phyloP scores from a whole-genome alignment of 2,329 filamentous ascomycete species.

The Ceratocystis harringtonii region DNA sequence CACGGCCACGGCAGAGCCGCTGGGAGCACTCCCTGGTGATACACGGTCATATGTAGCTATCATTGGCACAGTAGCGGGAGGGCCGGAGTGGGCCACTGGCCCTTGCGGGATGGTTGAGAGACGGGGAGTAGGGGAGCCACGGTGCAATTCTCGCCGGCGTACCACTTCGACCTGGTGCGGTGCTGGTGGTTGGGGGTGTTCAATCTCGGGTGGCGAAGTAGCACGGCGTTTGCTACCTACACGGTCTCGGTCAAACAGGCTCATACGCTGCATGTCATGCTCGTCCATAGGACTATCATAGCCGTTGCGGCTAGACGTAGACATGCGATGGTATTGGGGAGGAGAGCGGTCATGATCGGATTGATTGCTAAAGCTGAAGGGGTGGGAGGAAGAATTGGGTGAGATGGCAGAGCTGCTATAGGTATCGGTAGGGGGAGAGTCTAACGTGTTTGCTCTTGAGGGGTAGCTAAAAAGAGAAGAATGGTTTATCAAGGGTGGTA shows the following conservation, averaged over 20 bases:
- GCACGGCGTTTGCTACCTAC: constrained; percentile 41
- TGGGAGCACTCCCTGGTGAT: constrained; percentile 33
- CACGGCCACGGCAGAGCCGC: constrained; percentile 36
- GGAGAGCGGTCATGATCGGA: constrained; percentile 34
- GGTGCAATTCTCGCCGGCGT: constrained; percentile 35
- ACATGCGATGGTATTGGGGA: constrained; percentile 29
- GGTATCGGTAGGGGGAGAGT: constrained; percentile 31
- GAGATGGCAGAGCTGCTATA: constrained; percentile 35
- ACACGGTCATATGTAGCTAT: constrained; percentile 33
- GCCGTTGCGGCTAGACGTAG: constrained; percentile 26
- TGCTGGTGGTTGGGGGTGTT: constrained; percentile 28
- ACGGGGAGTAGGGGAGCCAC: constrained; percentile 39
- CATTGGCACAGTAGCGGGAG: constrained; percentile 29
- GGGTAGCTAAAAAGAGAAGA: constrained; percentile 30
- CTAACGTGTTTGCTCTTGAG: constrained; percentile 27
- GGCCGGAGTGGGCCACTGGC: constrained; percentile 31
- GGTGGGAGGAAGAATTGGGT: constrained; percentile 31
- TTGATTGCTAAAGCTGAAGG: constrained; percentile 27
- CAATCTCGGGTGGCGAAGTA: constrained; percentile 38
- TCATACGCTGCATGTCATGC: constrained; percentile 27
- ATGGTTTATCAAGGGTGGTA: constrained; percentile 28
- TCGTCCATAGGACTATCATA: constrained; percentile 32
- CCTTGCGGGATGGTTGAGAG: constrained; percentile 33
- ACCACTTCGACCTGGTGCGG: constrained; percentile 30
- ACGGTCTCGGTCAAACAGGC: constrained; percentile 38